Evolutionary conservation across 805 yeast genomes (phyloP).

Genomic region (Nakazawaea wickerhamii): DNA sequence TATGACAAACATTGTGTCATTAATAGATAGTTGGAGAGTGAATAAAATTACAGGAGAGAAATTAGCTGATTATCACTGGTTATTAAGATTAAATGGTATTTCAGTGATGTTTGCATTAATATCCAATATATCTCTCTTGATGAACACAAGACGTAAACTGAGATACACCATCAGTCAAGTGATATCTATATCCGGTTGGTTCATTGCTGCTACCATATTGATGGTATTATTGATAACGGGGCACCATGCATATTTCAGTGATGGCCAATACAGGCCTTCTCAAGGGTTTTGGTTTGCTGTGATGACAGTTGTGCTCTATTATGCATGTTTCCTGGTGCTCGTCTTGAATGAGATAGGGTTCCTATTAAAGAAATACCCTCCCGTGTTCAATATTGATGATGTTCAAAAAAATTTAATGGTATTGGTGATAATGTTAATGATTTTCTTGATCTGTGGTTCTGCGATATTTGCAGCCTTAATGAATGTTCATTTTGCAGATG

Average conservation of each 20-base stretch:
- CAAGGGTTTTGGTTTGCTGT: slow-evolving; percentile 81
- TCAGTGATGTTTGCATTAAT: slow-evolving; percentile 59
- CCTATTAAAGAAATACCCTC: slow-evolving; percentile 52
- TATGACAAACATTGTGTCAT: slow-evolving; percentile 64
- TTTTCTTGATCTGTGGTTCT: slow-evolving; percentile 73
- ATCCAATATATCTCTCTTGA: slow-evolving; percentile 63
- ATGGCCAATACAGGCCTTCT: slow-evolving; percentile 27
- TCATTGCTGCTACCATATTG: slow-evolving; percentile 50
- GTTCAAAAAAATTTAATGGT: slow-evolving; percentile 71
- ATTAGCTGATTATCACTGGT: slow-evolving; percentile 35
- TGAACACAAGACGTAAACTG: slow-evolving; percentile 60
- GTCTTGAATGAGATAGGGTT: slow-evolving; percentile 60
- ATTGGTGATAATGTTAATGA: slow-evolving; percentile 56
- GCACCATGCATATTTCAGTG: slow-evolving; percentile 24
- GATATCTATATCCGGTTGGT: slow-evolving; percentile 61
- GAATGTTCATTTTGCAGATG: slow-evolving; percentile 52
- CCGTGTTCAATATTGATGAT: slow-evolving; percentile 59
- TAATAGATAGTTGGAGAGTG: slow-evolving; percentile 63
- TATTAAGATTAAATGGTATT: slow-evolving; percentile 53
- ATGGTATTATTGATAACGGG: slow-evolving; percentile 41
- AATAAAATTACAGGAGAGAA: slow-evolving; percentile 21
- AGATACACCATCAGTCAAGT: slow-evolving; percentile 57
- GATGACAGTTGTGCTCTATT: slow-evolving; percentile 58
- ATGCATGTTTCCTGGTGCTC: slow-evolving; percentile 47
- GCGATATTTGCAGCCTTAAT: slow-evolving; percentile 46